Base-by-base conservation (phyloP, 176 grass and related monocot species). In the Tuctoria greenei region DNA sequence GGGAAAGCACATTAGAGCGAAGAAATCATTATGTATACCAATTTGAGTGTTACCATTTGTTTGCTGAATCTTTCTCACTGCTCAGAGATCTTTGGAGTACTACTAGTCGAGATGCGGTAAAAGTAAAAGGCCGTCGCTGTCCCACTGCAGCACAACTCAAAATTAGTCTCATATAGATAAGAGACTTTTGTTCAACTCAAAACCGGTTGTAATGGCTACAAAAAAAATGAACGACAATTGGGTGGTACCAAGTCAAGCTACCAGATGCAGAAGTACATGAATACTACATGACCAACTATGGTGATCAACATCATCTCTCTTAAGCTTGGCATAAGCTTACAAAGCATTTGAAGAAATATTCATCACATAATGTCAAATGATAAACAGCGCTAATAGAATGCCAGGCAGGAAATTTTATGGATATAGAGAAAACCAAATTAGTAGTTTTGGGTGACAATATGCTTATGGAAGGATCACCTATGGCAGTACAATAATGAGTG, bases 111-210 rank as follows among this genome's bases (percentile, higher is more conserved):
- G 31, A 89, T 75, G 64, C 74, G 78, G n/a, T 84, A 80, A 47
- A 78, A 59, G 74, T 89, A 93, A 72, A 89, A 87, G 79, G 34
- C 56, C 60, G 83, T 14, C 35, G 89, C 88, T 41, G 72, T 72
- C 51, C 87, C 87, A 74, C 90, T 93, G 81, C 77, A 87, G 43
- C 46, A 81, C 6, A 74, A 73, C 52, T 66, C n/a, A 25, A 79
- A 77, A 44, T 41, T 74, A 82, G 9, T 44, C 34, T 51, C 52
- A 81, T 51, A 76, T 23, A 66, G 60, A 56, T 55, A 15, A 74
- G 25, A 34, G 1, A 80, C 50, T 54, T 54, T 31, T 4, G 0
- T 24, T 7, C 31, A 66, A 40, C 14, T 39, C 21, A 66, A 66
- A 87, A 17, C 49, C 49, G 15, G 25, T 10, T 6, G 2, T 52